Percentiles rank a stretch among this genome's conserved stretches.
Conservation (phyloP, 2,329 filamentous ascomycete species). For the Diaporthe destruens region DNA sequence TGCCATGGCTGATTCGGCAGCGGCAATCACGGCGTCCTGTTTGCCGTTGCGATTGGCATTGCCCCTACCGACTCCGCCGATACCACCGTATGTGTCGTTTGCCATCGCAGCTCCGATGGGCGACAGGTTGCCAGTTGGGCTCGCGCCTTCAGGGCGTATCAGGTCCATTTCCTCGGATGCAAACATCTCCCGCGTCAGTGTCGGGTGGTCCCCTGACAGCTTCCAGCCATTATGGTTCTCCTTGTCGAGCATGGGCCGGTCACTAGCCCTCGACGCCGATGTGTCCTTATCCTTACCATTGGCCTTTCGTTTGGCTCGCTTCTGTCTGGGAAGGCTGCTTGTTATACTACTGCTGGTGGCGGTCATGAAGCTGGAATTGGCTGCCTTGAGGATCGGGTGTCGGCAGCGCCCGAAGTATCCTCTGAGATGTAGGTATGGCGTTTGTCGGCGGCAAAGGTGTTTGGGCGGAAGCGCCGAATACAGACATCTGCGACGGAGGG, state of each 20-base stretch:
- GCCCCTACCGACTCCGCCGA: constrained; percentile 19
- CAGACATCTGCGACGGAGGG: constrained; percentile 91
- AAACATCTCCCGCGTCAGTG: constrained; percentile 44
- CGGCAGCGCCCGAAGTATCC: constrained; percentile 89
- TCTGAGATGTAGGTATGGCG: constrained; percentile 90
- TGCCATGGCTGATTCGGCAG: constrained; percentile 71
- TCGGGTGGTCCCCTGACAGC: constrained; percentile 45
- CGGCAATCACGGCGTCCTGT: constrained; percentile 57
- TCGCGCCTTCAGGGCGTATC: constrained; percentile 51
- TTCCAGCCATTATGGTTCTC: constrained; percentile 58
- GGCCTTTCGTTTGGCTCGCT: constrained; percentile 51
- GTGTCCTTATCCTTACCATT: constrained; percentile 53
- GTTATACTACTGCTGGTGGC: constrained; percentile 90
- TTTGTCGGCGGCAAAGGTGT: constrained; percentile 80
- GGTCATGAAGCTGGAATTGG: constrained; percentile 95
- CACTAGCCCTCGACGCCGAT: constrained; percentile 48
- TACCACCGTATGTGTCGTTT: constrained; percentile 31
- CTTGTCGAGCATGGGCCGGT: constrained; percentile 59
- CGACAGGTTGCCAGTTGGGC: constrained; percentile 43
- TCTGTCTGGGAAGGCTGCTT: constrained; percentile 74
- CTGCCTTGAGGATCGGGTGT: constrained; percentile 93
- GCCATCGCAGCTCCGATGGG: constrained; percentile 44
- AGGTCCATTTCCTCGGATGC: constrained; percentile 64
- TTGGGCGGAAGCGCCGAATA: constrained; percentile 77
- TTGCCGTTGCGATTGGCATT: constrained; percentile 36